phyloP scores from a whole-genome alignment of 306 rosid genomes.

The Crotalaria pallida region DNA sequence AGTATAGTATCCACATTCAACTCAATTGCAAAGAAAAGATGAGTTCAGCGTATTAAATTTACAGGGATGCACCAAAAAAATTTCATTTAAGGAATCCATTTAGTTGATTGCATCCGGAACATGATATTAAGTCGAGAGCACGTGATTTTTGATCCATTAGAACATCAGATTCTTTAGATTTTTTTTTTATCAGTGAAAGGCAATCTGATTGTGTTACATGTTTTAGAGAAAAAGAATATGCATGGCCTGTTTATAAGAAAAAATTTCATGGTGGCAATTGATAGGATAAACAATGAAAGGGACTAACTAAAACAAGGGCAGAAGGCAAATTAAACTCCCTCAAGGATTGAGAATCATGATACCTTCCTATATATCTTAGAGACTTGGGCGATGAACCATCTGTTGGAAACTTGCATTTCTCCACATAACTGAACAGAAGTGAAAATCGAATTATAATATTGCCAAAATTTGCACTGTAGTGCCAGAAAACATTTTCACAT shows the following conservation, averaged over 20 bases:
- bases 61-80: background rate
- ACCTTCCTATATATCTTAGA: constrained; percentile 97
- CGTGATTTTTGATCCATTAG: background rate
- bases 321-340: background rate
- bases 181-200: background rate
- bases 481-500: background rate
- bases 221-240: background rate
- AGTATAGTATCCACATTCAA: background rate
- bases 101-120: background rate
- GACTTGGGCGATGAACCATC: constrained; percentile 92
- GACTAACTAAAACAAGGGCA: background rate
- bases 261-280: background rate
- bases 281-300: background rate
- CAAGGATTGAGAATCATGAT: constrained; percentile 12
- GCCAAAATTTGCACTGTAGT: constrained; percentile 13
- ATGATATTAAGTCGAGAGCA: background rate
- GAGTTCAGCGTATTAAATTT: background rate
- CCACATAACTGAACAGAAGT: constrained; percentile 53
- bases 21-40: background rate
- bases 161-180: background rate
- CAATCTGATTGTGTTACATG: background rate
- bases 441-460: background rate
- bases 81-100: background rate
- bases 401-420: constrained; percentile 81
- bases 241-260: background rate